These are phyloP conservation scores for Angophora floribunda DNA, from an alignment of 345 rosid species.

Conservation along the genomic window DNA sequence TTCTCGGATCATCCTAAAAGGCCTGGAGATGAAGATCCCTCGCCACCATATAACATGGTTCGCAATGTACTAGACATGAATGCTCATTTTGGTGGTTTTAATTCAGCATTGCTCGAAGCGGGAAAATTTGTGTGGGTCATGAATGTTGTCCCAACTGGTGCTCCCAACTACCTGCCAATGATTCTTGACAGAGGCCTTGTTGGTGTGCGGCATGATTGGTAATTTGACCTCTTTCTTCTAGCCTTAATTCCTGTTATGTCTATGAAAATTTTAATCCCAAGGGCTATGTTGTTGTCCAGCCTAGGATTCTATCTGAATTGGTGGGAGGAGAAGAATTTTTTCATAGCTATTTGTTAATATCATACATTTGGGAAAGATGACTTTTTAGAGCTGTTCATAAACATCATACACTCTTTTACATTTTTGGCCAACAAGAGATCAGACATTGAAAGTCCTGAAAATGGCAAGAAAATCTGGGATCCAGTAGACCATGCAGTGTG, in stretches of 20 bases:
- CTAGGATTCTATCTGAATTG: neutral
- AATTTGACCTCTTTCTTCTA: constrained; percentile 6
- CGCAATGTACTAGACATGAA: constrained; percentile 97
- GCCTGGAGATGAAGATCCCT: constrained; percentile 98
- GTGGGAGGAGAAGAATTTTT: neutral
- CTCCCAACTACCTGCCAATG: constrained; percentile 75
- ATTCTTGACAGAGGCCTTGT: constrained; percentile 92
- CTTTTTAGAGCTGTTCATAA: neutral
- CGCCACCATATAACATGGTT: constrained; percentile 95
- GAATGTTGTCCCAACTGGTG: constrained; percentile 89
- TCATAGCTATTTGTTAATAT: neutral
- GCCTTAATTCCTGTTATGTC: neutral
- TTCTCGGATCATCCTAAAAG: constrained; percentile 99
- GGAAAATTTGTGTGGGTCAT: constrained; percentile 95
- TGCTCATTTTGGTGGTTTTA: constrained; percentile 85
- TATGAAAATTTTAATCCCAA: neutral
- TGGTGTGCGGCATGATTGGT: constrained; percentile 94
- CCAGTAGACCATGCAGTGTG: neutral
- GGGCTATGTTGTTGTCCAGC: neutral
- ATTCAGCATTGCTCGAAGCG: constrained; percentile 70
- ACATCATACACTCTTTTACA: neutral
- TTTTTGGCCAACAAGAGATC: neutral
- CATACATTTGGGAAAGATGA: neutral
- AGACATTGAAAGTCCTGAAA: neutral
- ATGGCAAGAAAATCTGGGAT: neutral